Percentiles rank a stretch among this genome's conserved stretches.
Conservation (phyloP, 192 early-diverging fungal genomes). For the Helicostylum pulchrum region DNA sequence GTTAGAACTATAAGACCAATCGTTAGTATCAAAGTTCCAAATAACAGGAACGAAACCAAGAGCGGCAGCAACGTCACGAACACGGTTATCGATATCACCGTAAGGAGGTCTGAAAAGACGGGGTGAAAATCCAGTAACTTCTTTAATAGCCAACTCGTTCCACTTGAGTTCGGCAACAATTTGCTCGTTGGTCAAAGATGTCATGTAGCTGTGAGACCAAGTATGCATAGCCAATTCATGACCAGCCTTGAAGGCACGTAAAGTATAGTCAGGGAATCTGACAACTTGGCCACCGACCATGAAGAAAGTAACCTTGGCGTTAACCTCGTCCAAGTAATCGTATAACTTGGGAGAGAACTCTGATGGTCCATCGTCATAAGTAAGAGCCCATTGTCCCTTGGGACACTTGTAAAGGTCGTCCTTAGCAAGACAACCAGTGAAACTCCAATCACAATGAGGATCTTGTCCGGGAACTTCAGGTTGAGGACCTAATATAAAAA, state of each 20-base stretch:
- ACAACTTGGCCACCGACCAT: conserved; percentile 48
- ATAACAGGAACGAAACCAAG: conserved; percentile 50
- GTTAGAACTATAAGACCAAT: conserved; percentile 36
- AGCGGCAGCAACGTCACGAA: conserved; percentile 48
- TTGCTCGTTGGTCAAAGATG: conserved; percentile 56
- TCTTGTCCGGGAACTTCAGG: conserved; percentile 24
- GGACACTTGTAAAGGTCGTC: conserved; percentile 49
- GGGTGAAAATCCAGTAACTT: conserved; percentile 49
- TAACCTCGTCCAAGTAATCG: conserved; percentile 37
- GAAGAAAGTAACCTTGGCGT: conserved; percentile 45
- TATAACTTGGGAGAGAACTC: conserved; percentile 40
- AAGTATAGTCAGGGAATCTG: conserved; percentile 41
- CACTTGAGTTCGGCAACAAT: conserved; percentile 61
- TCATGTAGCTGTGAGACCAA: conserved; percentile 57
- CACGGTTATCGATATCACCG: conserved; percentile 67
- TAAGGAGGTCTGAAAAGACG: conserved; percentile 63
- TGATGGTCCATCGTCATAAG: conserved; percentile 50
- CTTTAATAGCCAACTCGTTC: conserved; percentile 49
- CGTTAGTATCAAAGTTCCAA: conserved; percentile 52
- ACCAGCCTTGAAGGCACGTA: conserved; percentile 35
- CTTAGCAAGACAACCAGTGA: conserved; percentile 40
- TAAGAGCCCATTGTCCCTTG: conserved; percentile 47
- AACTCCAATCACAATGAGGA: conserved; percentile 49
- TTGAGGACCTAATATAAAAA: conserved; percentile 8
- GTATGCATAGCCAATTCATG: conserved; percentile 56